phyloP scores from a whole-genome alignment of 129 eudicot species.

The Scalesia atractyloides region DNA sequence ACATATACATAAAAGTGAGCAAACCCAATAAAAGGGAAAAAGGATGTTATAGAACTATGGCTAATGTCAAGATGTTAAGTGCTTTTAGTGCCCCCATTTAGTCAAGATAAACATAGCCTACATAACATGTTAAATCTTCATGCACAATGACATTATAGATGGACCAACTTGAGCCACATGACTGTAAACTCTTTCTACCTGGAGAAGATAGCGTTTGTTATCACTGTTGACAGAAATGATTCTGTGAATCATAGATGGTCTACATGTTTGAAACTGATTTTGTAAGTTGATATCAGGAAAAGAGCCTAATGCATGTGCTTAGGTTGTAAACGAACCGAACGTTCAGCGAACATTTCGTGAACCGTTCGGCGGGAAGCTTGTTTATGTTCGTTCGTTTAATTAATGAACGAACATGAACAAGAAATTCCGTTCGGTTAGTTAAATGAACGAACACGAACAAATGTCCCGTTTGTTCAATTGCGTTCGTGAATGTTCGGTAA shows the following conservation, averaged over 20 bases:
- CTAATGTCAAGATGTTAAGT: background rate
- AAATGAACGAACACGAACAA: no score
- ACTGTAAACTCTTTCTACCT: background rate
- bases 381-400: no score
- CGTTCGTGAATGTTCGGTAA: no score
- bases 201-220: background rate
- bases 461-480: no score
- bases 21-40: conserved; percentile 1
- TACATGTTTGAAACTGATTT: background rate
- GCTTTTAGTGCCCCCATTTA: background rate
- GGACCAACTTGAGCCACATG: background rate
- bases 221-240: background rate
- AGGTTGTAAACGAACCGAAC: no score
- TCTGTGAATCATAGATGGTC: background rate
- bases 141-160: background rate
- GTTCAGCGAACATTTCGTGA: no score
- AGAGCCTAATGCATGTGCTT: background rate
- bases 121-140: conserved; percentile 2
- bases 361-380: no score
- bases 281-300: background rate
- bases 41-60: background rate
- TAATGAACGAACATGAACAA: no score
- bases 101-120: background rate
- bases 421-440: no score
- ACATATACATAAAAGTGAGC: background rate